Evolutionary conservation across 345 rosid genomes (phyloP).

Genomic region (Stellera chamaejasme): DNA sequence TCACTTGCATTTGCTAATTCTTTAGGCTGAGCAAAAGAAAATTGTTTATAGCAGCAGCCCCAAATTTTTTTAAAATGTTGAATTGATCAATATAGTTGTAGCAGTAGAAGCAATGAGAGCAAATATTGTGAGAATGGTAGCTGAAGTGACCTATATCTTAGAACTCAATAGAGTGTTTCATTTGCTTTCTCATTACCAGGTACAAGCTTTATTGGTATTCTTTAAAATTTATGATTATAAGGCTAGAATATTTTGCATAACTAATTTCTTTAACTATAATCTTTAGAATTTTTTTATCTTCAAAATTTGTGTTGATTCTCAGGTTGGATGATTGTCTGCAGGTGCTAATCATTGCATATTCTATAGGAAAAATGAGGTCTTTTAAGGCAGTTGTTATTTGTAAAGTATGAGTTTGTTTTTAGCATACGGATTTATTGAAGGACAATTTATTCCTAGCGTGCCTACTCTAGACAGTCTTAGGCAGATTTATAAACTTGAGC

Average conservation of each 20-base stretch:
- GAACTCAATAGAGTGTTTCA: constrained; percentile 35
- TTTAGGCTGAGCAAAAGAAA: constrained; percentile 30
- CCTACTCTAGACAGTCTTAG: constrained; percentile 35
- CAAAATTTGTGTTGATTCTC: background rate
- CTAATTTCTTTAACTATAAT: background rate
- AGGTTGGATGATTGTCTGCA: constrained; percentile 7
- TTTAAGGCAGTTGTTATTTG: constrained; percentile 1
- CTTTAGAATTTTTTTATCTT: background rate
- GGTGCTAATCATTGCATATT: constrained; percentile 44
- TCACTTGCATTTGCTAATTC: constrained; percentile 10
- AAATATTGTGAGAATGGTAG: constrained; percentile 34
- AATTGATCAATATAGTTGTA: constrained; percentile 29
- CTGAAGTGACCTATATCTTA: constrained; percentile 33
- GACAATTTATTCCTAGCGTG: constrained; percentile 30
- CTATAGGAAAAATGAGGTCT: constrained; percentile 38
- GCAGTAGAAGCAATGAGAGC: constrained; percentile 36
- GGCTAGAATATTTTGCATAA: too few relatives aligned
- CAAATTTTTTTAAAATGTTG: constrained; percentile 32
- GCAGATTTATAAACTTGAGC: constrained; percentile 26
- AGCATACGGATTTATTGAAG: constrained; percentile 43
- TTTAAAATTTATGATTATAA: too few relatives aligned
- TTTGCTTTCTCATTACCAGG: constrained; percentile 17
- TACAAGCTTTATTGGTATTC: too few relatives aligned
- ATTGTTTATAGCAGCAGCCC: constrained; percentile 13
- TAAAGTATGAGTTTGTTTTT: constrained; percentile 38